Evolutionary conservation across 2,329 filamentous ascomycete genomes (phyloP), one percentile per base, ranked within the genome.

Genomic region (Lachnellula arida): DNA sequence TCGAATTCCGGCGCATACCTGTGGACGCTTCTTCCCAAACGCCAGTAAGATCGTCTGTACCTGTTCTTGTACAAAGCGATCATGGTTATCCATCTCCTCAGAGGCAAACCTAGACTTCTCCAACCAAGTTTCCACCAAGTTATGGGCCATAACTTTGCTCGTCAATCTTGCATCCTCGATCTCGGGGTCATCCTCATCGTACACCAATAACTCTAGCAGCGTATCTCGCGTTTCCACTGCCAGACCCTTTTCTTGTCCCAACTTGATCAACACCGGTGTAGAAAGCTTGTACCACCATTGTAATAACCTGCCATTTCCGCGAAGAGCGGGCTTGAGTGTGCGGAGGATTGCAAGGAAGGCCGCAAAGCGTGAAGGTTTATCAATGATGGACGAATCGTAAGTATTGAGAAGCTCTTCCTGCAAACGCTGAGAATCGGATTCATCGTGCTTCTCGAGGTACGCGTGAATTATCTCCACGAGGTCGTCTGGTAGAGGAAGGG

Each of bases 221-320:
- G 84, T 81, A n/a, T 81, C 79, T 51, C 84, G 77, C 1, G 82
- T 81, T 69, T 90, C 87, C 35, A 80, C 76, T 42, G 88, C 78
- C 53, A 87, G 75, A 5, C 76, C 78, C 65, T 84, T 85, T 65
- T 88, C 85, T 52, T 82, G 78, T 14, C 78, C 80, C 9, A 86
- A 72, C 49, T 80, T 75, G 58, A 83, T 73, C 58, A 84, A 68
- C 14, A 82, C 77, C 0, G 84, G 81, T 46, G 77, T 76, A 19
- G 85, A 71, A 14, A 86, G 75, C 60, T 80, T 73, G 46, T 88
- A 81, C 80, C 88, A 91, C 89, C 89, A 94, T 57, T 85, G 79
- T 54, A 85, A 72, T 53, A 89, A 71, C 54, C 85, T 81, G 35
- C 81, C 77, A 2, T 85, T 79, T 11, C 82, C 82, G 54, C 78